A percentile compares a stretch with the other conserved stretches of the same genome.
Conservation (phyloP, 495 filamentous ascomycete species). For the Penicillium steckii region DNA sequence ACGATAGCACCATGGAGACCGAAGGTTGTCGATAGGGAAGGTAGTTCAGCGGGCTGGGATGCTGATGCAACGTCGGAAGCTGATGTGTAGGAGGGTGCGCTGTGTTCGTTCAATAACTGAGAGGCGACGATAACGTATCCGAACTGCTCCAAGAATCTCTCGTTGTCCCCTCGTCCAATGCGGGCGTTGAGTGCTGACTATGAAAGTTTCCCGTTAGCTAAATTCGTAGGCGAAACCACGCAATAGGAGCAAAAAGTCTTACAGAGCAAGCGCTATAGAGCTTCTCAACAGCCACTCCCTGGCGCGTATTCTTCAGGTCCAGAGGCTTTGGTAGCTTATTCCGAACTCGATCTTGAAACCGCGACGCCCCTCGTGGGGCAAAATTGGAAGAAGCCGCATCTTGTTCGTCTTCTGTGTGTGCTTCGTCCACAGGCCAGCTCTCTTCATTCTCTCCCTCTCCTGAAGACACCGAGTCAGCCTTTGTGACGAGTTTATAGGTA, state of each 20-base stretch:
- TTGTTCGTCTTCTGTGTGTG: constrained; percentile 34
- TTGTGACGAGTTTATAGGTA: not conserved
- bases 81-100: constrained; percentile 46
- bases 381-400: constrained; percentile 53
- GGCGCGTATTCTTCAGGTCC: constrained; percentile 53
- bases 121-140: constrained; percentile 95
- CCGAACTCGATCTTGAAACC: constrained; percentile 64
- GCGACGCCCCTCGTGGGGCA: constrained; percentile 71
- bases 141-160: constrained; percentile 90
- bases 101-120: constrained; percentile 75
- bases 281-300: constrained; percentile 44
- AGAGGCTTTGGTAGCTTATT: constrained; percentile 62
- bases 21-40: constrained; percentile 43
- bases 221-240: not conserved
- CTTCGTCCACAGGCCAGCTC: constrained; percentile 45
- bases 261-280: constrained; percentile 62
- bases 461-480: constrained; percentile 25
- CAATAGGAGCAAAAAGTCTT: constrained; percentile 10
- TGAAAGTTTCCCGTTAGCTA: constrained; percentile 14
- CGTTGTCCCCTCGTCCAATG: constrained; percentile 78
- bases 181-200: constrained; percentile 63
- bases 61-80: constrained; percentile 39
- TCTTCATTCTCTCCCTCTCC: constrained; percentile 49
- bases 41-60: constrained; percentile 32
- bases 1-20: constrained; percentile 49